Percentiles rank a stretch among this genome's conserved stretches.
These are phyloP conservation scores for Zancudomyces culisetae DNA, from an alignment of 371 early-diverging fungal genomes.

Conservation along the genomic window DNA sequence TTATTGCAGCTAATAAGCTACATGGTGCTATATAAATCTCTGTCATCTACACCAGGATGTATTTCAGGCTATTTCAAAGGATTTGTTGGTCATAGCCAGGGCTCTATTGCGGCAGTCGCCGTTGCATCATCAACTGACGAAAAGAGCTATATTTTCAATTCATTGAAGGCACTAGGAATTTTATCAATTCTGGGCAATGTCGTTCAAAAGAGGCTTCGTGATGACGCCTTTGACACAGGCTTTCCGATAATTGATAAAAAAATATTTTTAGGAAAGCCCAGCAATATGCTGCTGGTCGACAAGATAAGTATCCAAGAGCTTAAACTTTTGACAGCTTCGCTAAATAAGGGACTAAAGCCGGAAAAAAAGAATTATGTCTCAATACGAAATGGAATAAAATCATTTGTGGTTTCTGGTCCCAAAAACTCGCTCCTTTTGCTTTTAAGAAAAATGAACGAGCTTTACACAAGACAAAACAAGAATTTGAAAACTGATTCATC, in stretches of 20 bases:
- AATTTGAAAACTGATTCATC: conserved; percentile 63
- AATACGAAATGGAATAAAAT: not conserved
- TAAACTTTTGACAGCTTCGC: conserved; percentile 44
- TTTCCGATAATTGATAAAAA: conserved; percentile 49
- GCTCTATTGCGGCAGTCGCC: conserved; percentile 72
- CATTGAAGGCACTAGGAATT: conserved; percentile 64
- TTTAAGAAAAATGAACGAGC: not conserved
- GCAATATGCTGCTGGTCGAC: conserved; percentile 68
- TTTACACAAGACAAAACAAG: conserved; percentile 45
- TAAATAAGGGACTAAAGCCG: conserved; percentile 44
- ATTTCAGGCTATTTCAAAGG: conserved; percentile 17
- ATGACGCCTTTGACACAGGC: conserved; percentile 50
- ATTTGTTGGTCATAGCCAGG: conserved; percentile 82
- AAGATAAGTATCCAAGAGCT: conserved; percentile 45
- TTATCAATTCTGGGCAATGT: conserved; percentile 76
- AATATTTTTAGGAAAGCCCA: conserved; percentile 68
- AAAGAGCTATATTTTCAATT: conserved; percentile 48
- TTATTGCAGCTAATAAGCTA: conserved; percentile 30
- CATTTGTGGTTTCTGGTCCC: not conserved
- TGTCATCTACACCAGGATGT: conserved; percentile 25
- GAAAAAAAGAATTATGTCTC: not conserved
- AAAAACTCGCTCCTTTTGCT: not conserved
- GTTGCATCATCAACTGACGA: conserved; percentile 57
- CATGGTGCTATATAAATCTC: conserved; percentile 31
- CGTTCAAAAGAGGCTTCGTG: conserved; percentile 60